phyloP scores from a whole-genome alignment of 306 rosid genomes.

The Gastrolobium villosum region DNA sequence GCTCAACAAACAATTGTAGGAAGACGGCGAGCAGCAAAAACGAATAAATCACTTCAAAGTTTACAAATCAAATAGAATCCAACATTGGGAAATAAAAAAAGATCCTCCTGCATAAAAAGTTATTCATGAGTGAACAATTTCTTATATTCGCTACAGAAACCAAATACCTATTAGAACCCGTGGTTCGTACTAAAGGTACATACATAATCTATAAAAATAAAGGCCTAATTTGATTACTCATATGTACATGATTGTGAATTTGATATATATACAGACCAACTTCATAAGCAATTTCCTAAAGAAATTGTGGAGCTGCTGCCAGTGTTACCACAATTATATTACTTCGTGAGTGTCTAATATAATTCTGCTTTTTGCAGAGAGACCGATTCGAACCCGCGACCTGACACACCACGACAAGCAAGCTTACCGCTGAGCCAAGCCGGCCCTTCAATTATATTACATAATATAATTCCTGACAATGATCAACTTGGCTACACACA shows the following conservation, averaged over 20 bases:
- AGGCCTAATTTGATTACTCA: slow-evolving; percentile 13
- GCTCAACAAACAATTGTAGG: background rate
- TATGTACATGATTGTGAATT: slow-evolving; percentile 43
- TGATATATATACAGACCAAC: slow-evolving; percentile 40
- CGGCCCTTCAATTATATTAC: slow-evolving; percentile 27
- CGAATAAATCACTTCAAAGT: background rate
- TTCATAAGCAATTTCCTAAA: slow-evolving; percentile 30
- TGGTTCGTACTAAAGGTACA: background rate
- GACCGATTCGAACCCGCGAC: no score
- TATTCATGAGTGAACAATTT: background rate
- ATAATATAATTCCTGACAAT: slow-evolving; percentile 10
- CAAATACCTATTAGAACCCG: slow-evolving; percentile 5
- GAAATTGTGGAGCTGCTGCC: slow-evolving; percentile 36
- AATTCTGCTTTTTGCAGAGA: no score
- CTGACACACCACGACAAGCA: no score
- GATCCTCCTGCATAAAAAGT: background rate
- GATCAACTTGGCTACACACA: slow-evolving; percentile 31
- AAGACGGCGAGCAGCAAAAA: background rate
- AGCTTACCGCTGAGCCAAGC: no score
- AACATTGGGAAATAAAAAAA: background rate
- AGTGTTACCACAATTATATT: slow-evolving; percentile 23
- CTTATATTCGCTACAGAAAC: slow-evolving; percentile 2
- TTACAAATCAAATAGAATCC: slow-evolving; percentile 12
- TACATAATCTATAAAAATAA: background rate
- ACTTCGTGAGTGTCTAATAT: slow-evolving; percentile 34